phyloP scores from a whole-genome alignment of 1,284 basidiomycete species.

The Abortiporus biennis region DNA sequence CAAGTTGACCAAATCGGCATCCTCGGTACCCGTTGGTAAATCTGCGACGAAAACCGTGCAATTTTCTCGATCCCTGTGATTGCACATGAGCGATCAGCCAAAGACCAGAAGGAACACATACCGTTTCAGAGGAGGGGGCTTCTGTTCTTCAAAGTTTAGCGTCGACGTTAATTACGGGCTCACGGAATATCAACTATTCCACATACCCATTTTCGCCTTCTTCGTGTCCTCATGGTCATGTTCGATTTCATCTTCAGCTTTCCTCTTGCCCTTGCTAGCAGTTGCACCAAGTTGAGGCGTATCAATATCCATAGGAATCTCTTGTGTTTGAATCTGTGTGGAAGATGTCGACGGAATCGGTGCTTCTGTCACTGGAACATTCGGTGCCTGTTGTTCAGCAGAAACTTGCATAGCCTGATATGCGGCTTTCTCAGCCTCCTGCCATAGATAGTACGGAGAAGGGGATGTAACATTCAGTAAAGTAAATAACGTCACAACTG shows the following conservation, averaged over 20 bases:
- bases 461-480: neutral
- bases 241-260: slow-evolving; percentile 47
- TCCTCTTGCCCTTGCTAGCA: slow-evolving; percentile 49
- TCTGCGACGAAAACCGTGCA: slow-evolving; percentile 85
- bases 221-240: slow-evolving; percentile 38
- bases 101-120: slow-evolving; percentile 21
- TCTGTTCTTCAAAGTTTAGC: slow-evolving; percentile 31
- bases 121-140: slow-evolving; percentile 54
- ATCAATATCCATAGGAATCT: slow-evolving; percentile 51
- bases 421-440: slow-evolving; percentile 59
- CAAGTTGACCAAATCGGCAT: slow-evolving; percentile 63
- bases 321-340: slow-evolving; percentile 1
- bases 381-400: slow-evolving; percentile 38
- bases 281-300: slow-evolving; percentile 15
- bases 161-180: neutral
- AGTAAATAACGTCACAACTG: neutral
- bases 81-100: neutral
- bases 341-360: slow-evolving; percentile 9
- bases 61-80: slow-evolving; percentile 87
- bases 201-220: slow-evolving; percentile 54
- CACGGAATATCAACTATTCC: slow-evolving; percentile 2
- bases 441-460: neutral
- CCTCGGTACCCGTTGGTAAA: slow-evolving; percentile 50
- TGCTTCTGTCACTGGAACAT: slow-evolving; percentile 29
- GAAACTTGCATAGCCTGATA: slow-evolving; percentile 46